Conservation (phyloP, 768 basidiomycete genomes). For the Mycena floridula region DNA sequence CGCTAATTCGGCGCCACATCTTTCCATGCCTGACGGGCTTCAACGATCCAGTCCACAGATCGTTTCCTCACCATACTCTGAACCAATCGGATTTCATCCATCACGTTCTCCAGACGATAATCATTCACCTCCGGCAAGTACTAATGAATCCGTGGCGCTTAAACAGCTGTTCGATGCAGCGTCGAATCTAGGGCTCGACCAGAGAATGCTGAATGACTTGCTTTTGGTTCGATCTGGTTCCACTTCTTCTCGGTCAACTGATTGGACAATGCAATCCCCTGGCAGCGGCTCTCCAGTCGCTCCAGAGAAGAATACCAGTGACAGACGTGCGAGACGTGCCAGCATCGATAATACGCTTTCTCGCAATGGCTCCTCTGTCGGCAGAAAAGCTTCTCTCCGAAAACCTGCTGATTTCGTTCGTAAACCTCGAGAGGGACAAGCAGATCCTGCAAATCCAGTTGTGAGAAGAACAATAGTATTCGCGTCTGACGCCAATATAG, state of each 20-base stretch:
- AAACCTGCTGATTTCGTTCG: slow-evolving; percentile 10
- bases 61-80: slow-evolving; percentile 26
- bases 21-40: not conserved
- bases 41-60: not conserved
- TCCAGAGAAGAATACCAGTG: not conserved
- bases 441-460: slow-evolving; percentile 35
- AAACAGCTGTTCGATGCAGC: slow-evolving; percentile 75
- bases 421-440: slow-evolving; percentile 9
- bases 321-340: not conserved
- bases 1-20: slow-evolving; percentile 3
- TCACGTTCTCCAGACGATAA: slow-evolving; percentile 21
- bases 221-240: slow-evolving; percentile 69
- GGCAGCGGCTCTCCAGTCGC: not conserved
- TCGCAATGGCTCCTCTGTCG: slow-evolving; percentile 8
- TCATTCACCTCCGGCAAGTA: slow-evolving; percentile 11
- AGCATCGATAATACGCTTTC: slow-evolving; percentile 20
- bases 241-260: slow-evolving; percentile 48
- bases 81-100: too few species aligned
- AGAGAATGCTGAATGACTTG: slow-evolving; percentile 61
- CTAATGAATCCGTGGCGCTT: slow-evolving; percentile 47
- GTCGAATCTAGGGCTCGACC: slow-evolving; percentile 68
- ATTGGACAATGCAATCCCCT: slow-evolving; percentile 35
- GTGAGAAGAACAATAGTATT: slow-evolving; percentile 78
- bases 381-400: slow-evolving; percentile 9
- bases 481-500: slow-evolving; percentile 60